Base-by-base conservation (phyloP, 2,329 filamentous ascomycete genomes). In the Thermothelomyces thermophilus region DNA sequence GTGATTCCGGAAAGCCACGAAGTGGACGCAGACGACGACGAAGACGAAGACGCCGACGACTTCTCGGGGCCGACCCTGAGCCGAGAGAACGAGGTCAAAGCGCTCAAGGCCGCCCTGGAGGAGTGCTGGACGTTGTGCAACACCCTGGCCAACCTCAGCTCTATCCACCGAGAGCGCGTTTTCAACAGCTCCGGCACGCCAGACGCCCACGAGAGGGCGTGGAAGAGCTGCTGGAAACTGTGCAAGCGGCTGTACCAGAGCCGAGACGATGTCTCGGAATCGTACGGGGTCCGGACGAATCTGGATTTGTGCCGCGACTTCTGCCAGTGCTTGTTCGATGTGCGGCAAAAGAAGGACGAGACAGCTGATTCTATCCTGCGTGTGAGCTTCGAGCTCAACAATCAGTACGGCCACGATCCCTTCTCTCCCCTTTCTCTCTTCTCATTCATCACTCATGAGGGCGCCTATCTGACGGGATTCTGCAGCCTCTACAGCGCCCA, bases 121-220 rank as follows among this genome's bases (percentile, higher is more conserved):
- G 88, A 95, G 70, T 95, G 90, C 67, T 96, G 90, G 90, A 94
- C 85, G 0, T 72, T 96, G 13, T 96, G 90, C 71, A 96, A 95
- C 63, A 95, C 90, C 0, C 72, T 96, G 28, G 88, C 89, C 19
- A 87, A 80, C 56, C 74, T 95, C 16, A 95, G 89, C 66, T 90
- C 87, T 16, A 86, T 85, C 56, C 87, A 95, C 63, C 82, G 89
- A 24, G 80, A 88, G 58, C 78, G 87, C 17, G 83, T 90, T 28
- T 91, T 93, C 66, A 83, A 81, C 64, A 86, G 79, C 59, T 83
- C 85, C 1, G 83, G 82, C 11, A 84, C 81, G 10, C 84, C 85
- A 1, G 84, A 89, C 57, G 80, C 84, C 24, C 87, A 95, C 63
- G 88, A 95, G 64, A 84, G 86, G 60, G 90, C 90, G 0, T 96